phyloP scores from a whole-genome alignment of 2,329 filamentous ascomycete genomes.

The Botrytis aclada region DNA sequence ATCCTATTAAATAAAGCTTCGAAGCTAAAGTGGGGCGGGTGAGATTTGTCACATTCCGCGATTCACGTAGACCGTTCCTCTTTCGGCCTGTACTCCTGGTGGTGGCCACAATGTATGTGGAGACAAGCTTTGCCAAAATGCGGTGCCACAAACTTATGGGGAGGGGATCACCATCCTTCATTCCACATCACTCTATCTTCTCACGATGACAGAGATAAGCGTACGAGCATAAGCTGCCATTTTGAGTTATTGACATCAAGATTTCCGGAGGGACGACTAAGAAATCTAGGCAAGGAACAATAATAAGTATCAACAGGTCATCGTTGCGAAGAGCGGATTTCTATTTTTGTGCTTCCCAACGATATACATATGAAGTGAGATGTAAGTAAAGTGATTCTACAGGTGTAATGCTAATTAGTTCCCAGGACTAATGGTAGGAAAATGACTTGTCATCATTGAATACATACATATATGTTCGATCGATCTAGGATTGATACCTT shows the following conservation, averaged over 20 bases:
- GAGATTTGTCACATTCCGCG: not conserved
- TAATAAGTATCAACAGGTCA: not conserved
- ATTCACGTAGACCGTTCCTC: not conserved
- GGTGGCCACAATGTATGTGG: not conserved
- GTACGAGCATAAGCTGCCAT: not conserved
- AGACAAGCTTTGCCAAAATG: not conserved
- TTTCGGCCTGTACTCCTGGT: not conserved
- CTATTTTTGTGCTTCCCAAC: not conserved
- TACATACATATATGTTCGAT: not conserved
- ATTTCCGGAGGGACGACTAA: not conserved
- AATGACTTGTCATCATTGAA: not conserved
- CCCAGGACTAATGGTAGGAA: not conserved
- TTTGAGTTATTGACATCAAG: not conserved
- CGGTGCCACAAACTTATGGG: not conserved
- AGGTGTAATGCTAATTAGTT: not conserved
- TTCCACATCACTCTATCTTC: not conserved
- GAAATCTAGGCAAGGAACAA: not conserved
- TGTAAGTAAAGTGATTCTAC: not conserved
- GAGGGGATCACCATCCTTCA: not conserved
- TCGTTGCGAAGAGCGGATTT: not conserved
- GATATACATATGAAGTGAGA: no score
- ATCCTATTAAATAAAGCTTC: not conserved
- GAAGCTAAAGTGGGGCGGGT: not conserved
- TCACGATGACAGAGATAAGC: not conserved
- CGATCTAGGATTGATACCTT: not conserved